Evolutionary conservation across 1,139 yeast genomes (phyloP), one percentile per base, ranked within the genome.

Genomic region (Debaryomyces coudertii): DNA sequence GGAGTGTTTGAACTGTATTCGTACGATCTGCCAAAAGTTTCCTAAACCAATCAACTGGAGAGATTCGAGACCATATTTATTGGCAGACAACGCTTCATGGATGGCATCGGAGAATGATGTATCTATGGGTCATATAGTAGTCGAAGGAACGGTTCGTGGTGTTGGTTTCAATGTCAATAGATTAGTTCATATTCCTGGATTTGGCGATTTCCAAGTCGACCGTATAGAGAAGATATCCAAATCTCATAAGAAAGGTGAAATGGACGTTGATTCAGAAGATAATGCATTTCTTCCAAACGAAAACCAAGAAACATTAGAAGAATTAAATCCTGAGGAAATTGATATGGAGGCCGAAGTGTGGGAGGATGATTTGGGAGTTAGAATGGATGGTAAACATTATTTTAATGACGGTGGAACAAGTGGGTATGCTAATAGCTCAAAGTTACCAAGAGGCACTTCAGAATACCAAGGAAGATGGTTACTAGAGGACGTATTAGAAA

Each of bases 401-500:
- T 78, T 87, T 53, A 74, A 73, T 46, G 80, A 70, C 53, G 73
- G 67, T 9, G 71, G 63, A 36, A 55, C 23, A 5, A n/a, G 12
- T 47, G 43, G 57, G 52, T 42, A 59, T 50, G 54, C 61, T 47
- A 66, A 68, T 60, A 47, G 71, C 66, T 48, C 57, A 50, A 79
- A 73, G 57, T 71, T 89, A 25, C 98, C 98, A 15, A 80, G 80
- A 59, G 98, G 98, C 18, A 85, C 96, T 40, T 90, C 97, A 0
- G 96, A 87, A 48, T 92, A 92, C 63, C 99, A 93, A 69, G 89
- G 96, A 6, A 82, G 89, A 61, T 93, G 99, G 99, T 79, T 87
- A 56, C 71, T 90, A 42, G 95, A 75, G 48, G 80, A 75, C 52
- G 75, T 72, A 25, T 65, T 77, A 43, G 79, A 73, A 49, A 71